Conservation (phyloP, 2,329 filamentous ascomycete species). For the Calonectria hawksworthii region DNA sequence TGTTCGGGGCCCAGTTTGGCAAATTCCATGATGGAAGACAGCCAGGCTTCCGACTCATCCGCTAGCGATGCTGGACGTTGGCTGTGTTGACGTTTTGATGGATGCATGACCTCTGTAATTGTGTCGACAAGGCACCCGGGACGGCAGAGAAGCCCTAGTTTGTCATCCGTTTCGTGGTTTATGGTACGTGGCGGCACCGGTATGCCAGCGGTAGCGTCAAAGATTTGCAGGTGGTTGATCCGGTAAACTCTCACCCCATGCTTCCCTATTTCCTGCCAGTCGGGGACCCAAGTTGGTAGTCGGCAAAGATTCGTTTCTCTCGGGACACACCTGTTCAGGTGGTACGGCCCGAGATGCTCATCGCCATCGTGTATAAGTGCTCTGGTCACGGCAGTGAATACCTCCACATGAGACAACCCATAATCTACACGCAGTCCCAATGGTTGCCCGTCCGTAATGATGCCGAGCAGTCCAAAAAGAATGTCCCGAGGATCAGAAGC, state of each 20-base stretch:
- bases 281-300: constrained; percentile 35
- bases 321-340: constrained; percentile 28
- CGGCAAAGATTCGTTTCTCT: background rate
- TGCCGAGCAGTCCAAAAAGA: constrained; percentile 32
- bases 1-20: background rate
- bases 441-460: constrained; percentile 24
- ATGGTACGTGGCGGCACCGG: background rate
- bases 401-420: background rate
- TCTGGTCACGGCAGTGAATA: constrained; percentile 28
- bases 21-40: constrained; percentile 14
- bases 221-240: background rate
- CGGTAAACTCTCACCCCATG: background rate
- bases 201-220: background rate
- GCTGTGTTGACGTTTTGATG: background rate
- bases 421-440: constrained; percentile 24
- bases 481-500: constrained; percentile 42
- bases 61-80: too few relatives aligned
- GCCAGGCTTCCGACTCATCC: background rate
- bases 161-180: background rate
- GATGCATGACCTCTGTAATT: constrained; percentile 20
- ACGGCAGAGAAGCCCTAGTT: constrained; percentile 1
- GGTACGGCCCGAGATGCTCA: background rate
- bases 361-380: constrained; percentile 10
- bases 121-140: constrained; percentile 8
- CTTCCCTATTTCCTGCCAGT: constrained; percentile 24